Percentiles rank a stretch among this genome's conserved stretches.
phyloP scores from a whole-genome alignment of 805 yeast genomes.

The Myxozyma kluyveri region DNA sequence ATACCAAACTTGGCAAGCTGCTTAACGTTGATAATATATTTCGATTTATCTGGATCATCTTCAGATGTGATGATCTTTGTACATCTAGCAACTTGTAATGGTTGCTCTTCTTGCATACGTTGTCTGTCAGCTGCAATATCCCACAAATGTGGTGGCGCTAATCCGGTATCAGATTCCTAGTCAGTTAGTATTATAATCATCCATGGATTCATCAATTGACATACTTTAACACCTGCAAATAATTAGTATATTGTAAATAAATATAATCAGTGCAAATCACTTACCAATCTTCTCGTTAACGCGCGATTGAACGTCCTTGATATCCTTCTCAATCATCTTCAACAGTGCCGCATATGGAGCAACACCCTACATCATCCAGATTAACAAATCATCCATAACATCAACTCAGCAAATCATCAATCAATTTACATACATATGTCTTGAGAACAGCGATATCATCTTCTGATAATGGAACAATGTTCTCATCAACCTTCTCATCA shows the following conservation, averaged over 20 bases:
- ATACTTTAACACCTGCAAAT: constrained; percentile 26
- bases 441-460: constrained; percentile 97
- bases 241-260: neutral
- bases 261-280: neutral
- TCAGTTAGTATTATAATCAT: neutral
- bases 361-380: constrained; percentile 54
- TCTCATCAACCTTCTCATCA: constrained; percentile 61
- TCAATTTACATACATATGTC: constrained; percentile 55
- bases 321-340: constrained; percentile 80
- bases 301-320: constrained; percentile 75
- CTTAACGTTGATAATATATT: constrained; percentile 93
- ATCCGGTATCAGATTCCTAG: constrained; percentile 95
- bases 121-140: constrained; percentile 95
- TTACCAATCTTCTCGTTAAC: constrained; percentile 91
- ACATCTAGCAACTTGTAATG: constrained; percentile 97
- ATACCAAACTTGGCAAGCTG: constrained; percentile 89
- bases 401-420: neutral
- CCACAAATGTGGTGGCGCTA: constrained; percentile 96
- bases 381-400: neutral
- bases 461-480: constrained; percentile 83
- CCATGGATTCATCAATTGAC: neutral
- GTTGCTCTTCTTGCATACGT: constrained; percentile 89
- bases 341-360: constrained; percentile 88
- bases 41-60: constrained; percentile 74
- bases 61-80: constrained; percentile 75